Evolutionary conservation across 768 basidiomycete species (phyloP), one percentile per base, ranked within the genome.

Genomic region (Rhodotorula paludigena): DNA sequence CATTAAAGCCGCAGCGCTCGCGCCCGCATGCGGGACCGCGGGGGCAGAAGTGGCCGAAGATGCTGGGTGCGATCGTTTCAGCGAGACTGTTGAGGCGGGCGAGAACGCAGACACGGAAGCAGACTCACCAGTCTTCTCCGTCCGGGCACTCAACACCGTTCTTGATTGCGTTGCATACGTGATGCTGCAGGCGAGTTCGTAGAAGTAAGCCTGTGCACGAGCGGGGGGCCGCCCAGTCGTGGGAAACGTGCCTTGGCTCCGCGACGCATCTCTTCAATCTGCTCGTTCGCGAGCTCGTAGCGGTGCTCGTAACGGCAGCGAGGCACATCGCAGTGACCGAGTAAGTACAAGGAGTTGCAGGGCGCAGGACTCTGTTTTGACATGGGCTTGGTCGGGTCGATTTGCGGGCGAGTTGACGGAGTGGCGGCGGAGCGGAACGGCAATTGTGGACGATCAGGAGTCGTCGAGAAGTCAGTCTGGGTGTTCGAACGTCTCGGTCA

Each of bases 131-230:
- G 21, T 59, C 57, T 2, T 58, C 36, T 15, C 62, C 67, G 39
- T 72, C 71, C 0, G 59, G 55, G 51, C 71, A 72, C 0, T 35
- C 38, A n/a, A 64, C 44, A 5, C 71, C 71, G 39, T 64, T 57
- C 45, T 61, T 59, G 51, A 72, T 60, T 0, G 71, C 60, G 64
- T 72, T 72, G 49, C 71, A 72, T 38, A 69, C 36, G 32, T 64
- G 71, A 42, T 64, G 61, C 67, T 61, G 45, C 21, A 5, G 38
- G n/a, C n/a, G n/a, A n/a, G n/a, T n/a, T n/a, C n/a, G n/a, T n/a
- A n/a, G n/a, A n/a, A n/a, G n/a, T n/a, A n/a, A n/a, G n/a, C n/a
- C n/a, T n/a, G n/a, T n/a, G n/a, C n/a, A n/a, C n/a, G n/a, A n/a
- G n/a, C n/a, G n/a, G n/a, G n/a, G n/a, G n/a, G n/a, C n/a, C n/a